These are phyloP conservation scores for Castanea mollissima DNA, from an alignment of 306 rosid species.

Conservation along the genomic window DNA sequence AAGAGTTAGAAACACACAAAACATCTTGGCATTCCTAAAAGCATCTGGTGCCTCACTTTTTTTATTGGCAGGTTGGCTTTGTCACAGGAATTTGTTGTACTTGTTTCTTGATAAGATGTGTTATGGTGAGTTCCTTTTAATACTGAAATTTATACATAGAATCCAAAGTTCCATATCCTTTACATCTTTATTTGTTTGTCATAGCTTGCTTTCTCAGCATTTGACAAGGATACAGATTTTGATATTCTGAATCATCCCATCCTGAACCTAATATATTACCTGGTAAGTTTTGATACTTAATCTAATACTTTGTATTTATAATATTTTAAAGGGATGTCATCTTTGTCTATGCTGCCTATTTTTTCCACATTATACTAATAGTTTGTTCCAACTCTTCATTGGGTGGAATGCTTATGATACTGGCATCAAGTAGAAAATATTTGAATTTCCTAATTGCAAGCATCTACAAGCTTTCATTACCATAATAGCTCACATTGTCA, in stretches of 20 bases:
- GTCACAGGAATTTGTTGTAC: constrained; percentile 70
- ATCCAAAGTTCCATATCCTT: constrained; percentile 3
- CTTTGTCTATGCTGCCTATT: not conserved
- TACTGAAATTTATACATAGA: not conserved
- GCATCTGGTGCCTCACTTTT: constrained; percentile 19
- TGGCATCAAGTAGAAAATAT: too few relatives aligned
- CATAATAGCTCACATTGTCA: too few relatives aligned
- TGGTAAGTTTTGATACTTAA: constrained; percentile 42
- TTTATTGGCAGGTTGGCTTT: constrained; percentile 59
- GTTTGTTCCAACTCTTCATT: not conserved
- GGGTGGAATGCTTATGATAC: not conserved
- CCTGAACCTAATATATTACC: constrained; percentile 60
- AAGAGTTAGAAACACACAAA: not conserved
- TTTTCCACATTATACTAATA: not conserved
- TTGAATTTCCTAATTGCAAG: too few relatives aligned
- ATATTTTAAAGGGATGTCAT: not conserved
- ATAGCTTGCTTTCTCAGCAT: constrained; percentile 65
- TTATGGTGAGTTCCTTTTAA: constrained; percentile 52
- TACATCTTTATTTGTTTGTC: constrained; percentile 22
- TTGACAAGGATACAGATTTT: constrained; percentile 40
- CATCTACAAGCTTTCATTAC: too few relatives aligned
- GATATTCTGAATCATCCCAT: constrained; percentile 63
- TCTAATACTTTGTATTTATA: not conserved
- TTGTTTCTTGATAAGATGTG: constrained; percentile 76
- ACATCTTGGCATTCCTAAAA: not conserved